Percentiles rank a stretch among this genome's conserved stretches.
Conservation (phyloP, 2,329 filamentous ascomycete genomes). For the Alternaria ventricosa region DNA sequence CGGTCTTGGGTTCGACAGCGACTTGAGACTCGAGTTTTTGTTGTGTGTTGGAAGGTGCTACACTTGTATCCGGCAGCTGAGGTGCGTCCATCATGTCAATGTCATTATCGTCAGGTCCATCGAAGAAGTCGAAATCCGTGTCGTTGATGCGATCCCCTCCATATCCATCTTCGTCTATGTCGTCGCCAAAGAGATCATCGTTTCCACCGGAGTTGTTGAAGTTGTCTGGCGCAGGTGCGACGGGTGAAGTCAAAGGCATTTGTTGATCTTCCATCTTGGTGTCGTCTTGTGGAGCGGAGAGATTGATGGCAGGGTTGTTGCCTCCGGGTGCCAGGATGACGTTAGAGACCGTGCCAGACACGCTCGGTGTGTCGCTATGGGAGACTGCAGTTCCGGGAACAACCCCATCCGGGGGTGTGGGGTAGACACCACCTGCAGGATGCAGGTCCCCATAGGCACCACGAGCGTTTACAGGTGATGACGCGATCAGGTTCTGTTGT, state of each 20-base stretch:
- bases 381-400: slow-evolving; percentile 37
- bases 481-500: slow-evolving; percentile 34
- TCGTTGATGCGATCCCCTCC: slow-evolving; percentile 79
- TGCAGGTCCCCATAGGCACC: slow-evolving; percentile 47
- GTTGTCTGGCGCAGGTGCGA: slow-evolving; percentile 29
- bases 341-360: slow-evolving; percentile 33
- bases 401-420: slow-evolving; percentile 50
- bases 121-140: slow-evolving; percentile 84
- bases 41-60: slow-evolving; percentile 1
- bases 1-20: slow-evolving; percentile 10
- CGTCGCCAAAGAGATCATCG: slow-evolving; percentile 70
- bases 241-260: slow-evolving; percentile 32
- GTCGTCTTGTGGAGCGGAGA: slow-evolving; percentile 38
- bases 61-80: slow-evolving; percentile 21
- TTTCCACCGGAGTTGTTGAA: slow-evolving; percentile 33
- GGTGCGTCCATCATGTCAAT: slow-evolving; percentile 43
- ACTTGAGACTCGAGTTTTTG: neutral
- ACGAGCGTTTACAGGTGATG: slow-evolving; percentile 48
- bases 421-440: slow-evolving; percentile 47
- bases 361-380: slow-evolving; percentile 37
- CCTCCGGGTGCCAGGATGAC: slow-evolving; percentile 38
- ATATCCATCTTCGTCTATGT: slow-evolving; percentile 73
- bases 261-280: slow-evolving; percentile 25
- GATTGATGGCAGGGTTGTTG: slow-evolving; percentile 41
- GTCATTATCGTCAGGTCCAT: slow-evolving; percentile 62